Conservation (phyloP, 148 eudicot species). For the Spergularia bocconei region DNA sequence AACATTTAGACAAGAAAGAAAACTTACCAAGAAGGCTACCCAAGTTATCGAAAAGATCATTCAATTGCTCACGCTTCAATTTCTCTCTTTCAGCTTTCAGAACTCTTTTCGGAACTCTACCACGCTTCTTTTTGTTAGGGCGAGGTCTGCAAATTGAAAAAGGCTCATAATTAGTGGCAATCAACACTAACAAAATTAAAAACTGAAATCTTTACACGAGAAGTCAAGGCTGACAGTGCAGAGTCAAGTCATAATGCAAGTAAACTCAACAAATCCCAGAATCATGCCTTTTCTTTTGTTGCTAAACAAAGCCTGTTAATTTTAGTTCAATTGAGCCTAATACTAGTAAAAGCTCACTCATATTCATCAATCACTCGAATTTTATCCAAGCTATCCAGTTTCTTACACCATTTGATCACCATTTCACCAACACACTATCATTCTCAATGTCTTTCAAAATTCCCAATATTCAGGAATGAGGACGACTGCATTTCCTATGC, state of each 20-base stretch:
- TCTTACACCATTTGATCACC: too few species aligned
- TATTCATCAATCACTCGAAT: not conserved
- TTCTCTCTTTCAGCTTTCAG: slow-evolving; percentile 86
- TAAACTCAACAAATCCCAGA: slow-evolving; percentile 10
- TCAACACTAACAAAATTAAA: not conserved
- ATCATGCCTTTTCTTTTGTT: not conserved
- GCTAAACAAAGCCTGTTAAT: not conserved
- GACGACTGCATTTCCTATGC: too few species aligned
- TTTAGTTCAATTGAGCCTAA: not conserved
- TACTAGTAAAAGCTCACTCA: not conserved
- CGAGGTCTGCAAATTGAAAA: slow-evolving; percentile 38
- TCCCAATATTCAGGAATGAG: too few species aligned
- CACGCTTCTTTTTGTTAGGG: slow-evolving; percentile 46
- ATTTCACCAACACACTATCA: too few species aligned
- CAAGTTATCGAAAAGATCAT: slow-evolving; percentile 65
- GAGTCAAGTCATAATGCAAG: not conserved
- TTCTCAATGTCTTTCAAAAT: too few species aligned
- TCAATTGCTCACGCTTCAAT: slow-evolving; percentile 83
- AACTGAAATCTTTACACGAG: not conserved
- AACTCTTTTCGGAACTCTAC: slow-evolving; percentile 56
- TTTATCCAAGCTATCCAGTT: not conserved
- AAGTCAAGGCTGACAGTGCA: not conserved
- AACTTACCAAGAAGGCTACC: slow-evolving; percentile 72
- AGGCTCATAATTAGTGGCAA: not conserved
- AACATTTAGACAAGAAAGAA: not conserved